These are phyloP conservation scores for Symbiodinium pilosum DNA, from an alignment of 73 alveolate genomes.

Conservation along the genomic window DNA sequence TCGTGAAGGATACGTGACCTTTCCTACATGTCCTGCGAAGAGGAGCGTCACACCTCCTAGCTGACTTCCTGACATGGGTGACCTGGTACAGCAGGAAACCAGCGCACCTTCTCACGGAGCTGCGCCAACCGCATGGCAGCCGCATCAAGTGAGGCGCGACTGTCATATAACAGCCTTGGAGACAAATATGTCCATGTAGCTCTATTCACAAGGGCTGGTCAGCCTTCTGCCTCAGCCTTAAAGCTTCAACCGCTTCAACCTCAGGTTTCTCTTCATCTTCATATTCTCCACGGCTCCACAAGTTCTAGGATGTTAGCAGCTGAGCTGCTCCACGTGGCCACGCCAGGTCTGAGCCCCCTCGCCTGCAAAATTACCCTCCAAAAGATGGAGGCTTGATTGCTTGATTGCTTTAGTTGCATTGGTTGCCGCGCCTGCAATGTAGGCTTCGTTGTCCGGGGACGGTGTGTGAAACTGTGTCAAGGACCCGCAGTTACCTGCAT, in stretches of 20 bases:
- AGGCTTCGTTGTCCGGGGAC: constrained; percentile 80
- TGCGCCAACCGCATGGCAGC: neutral
- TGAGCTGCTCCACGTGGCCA: constrained; percentile 9
- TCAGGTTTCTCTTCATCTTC: no score
- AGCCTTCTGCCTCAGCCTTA: no score
- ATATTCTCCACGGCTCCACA: no score
- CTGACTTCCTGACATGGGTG: neutral
- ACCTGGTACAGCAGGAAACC: neutral
- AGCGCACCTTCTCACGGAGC: neutral
- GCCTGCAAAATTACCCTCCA: constrained; percentile 25
- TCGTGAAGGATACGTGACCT: neutral
- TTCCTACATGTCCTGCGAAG: no score
- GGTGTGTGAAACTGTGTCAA: constrained; percentile 91
- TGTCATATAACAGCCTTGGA: neutral
- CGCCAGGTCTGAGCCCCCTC: constrained; percentile 90
- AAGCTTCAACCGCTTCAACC: no score
- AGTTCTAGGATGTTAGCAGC: neutral
- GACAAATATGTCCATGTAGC: neutral
- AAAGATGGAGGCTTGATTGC: neutral
- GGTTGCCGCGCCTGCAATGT: constrained; percentile 38
- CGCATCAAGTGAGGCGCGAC: neutral
- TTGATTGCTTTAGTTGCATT: neutral
- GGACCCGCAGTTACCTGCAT: constrained; percentile 60
- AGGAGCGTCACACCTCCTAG: no score
- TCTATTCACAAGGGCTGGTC: no score